Base-by-base conservation (phyloP, 148 eudicot species). In the Nepenthes gracilis region DNA sequence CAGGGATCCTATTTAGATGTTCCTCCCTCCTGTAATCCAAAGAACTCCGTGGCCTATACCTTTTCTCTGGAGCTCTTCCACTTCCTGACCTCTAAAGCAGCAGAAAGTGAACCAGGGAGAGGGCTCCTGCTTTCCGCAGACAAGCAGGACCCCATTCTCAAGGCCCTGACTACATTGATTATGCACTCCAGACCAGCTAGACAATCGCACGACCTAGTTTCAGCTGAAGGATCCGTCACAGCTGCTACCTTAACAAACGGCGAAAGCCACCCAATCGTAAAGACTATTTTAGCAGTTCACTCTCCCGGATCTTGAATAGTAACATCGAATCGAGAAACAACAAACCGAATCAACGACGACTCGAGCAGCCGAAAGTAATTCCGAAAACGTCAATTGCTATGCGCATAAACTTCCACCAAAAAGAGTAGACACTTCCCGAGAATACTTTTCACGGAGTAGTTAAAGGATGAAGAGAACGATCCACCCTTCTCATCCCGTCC, bases 81-180 rank as follows among this genome's bases (percentile, higher is more conserved):
- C 82, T 77, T 88, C 69, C 73, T 75, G 58, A 77, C 38, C 61
- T 85, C 85, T 23, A 77, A 57, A 33, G 64, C 51, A 3, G 45
- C 45, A 1, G 78, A 57, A 0, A 90, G 90, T 32, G 97, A 81
- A 34, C 77, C 68, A 11, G 97, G 84, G 73, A 77, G 78, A 61
- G 96, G 91, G 81, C 83, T 82, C 87, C 92, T 77, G 91, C 89
- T 83, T 74, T 86, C 96, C 37, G 72, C 66, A 33, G 99, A 77
- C 57, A 93, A 84, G 86, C 99, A 93, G 96, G 96, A 88, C 77
- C 99, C 96, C 99, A 86, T 88, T 64, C 87, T 81, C 38, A 93
- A 87, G 96, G 96, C 89, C 96, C 96, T 81, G 86, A 93, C 70
- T 2, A 93, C 75, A 68, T 81, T 76, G 5, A 86, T 61, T 75